These are phyloP conservation scores for Elsinoe necatrix DNA, from an alignment of 2,329 filamentous ascomycete species.

Conservation along the genomic window DNA sequence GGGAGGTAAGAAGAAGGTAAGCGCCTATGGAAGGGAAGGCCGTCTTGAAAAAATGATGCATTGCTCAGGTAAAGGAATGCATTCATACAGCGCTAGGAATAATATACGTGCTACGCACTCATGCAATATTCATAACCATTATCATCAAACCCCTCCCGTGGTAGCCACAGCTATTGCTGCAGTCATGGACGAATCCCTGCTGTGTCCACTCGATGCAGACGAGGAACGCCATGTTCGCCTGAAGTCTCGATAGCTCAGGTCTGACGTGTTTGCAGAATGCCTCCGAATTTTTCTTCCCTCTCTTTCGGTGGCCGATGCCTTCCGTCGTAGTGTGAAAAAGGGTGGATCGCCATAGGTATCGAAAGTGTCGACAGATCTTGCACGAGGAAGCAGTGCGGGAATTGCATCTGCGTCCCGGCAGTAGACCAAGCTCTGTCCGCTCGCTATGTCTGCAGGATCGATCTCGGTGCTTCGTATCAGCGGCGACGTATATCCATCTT, in stretches of 20 bases:
- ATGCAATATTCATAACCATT: background rate
- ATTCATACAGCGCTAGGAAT: background rate
- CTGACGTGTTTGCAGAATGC: background rate
- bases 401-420: background rate
- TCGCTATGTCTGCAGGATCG: no score
- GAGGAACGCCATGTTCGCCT: background rate
- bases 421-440: no score
- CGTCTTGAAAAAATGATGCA: background rate
- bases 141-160: background rate
- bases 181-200: background rate
- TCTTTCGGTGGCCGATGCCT: background rate
- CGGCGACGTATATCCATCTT: no score
- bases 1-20: conserved; percentile 10
- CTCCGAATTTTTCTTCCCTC: background rate
- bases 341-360: background rate
- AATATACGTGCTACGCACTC: background rate
- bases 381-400: background rate
- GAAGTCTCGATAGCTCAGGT: background rate
- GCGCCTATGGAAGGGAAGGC: background rate
- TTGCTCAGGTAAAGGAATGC: background rate
- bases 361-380: background rate
- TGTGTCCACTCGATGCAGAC: background rate
- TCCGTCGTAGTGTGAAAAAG: background rate
- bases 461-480: no score
- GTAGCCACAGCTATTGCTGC: background rate